A percentile compares a stretch with the other conserved stretches of the same genome.
Conservation (phyloP, 2,329 filamentous ascomycete species). For the Fusarium buharicum region DNA sequence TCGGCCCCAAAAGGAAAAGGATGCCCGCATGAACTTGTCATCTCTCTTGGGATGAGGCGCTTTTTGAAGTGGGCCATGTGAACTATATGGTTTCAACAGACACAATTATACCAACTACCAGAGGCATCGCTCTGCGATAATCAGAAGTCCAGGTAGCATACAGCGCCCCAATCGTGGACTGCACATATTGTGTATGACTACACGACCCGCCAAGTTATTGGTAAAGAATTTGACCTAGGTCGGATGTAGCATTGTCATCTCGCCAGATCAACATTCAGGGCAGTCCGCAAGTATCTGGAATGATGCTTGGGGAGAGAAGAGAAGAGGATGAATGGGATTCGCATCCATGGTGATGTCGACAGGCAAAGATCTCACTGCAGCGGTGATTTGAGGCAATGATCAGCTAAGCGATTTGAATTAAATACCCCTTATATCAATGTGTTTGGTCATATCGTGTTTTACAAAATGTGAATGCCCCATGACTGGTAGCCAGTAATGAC, state of each 20-base stretch:
- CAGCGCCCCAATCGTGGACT: background rate
- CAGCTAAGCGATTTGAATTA: conserved; percentile 3
- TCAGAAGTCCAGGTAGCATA: background rate
- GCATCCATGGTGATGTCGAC: background rate
- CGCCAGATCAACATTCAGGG: background rate
- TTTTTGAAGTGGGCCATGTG: background rate
- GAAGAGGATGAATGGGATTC: background rate
- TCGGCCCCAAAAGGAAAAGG: conserved; percentile 29
- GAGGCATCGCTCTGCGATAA: background rate
- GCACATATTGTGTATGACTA: background rate
- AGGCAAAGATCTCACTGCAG: background rate
- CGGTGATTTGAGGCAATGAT: background rate
- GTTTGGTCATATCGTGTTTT: background rate
- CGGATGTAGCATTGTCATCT: background rate
- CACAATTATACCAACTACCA: background rate
- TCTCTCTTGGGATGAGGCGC: conserved; percentile 34
- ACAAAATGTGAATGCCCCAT: background rate
- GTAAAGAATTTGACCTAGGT: background rate
- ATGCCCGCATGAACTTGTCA: conserved; percentile 43
- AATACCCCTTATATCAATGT: conserved; percentile 4
- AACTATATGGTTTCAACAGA: background rate
- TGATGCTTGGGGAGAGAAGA: conserved; percentile 18
- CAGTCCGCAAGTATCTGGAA: background rate
- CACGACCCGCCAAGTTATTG: background rate
- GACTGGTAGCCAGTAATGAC: too few relatives aligned